Base-by-base conservation (phyloP, 805 yeast species). In the Saccharomycopsis schoenii region DNA sequence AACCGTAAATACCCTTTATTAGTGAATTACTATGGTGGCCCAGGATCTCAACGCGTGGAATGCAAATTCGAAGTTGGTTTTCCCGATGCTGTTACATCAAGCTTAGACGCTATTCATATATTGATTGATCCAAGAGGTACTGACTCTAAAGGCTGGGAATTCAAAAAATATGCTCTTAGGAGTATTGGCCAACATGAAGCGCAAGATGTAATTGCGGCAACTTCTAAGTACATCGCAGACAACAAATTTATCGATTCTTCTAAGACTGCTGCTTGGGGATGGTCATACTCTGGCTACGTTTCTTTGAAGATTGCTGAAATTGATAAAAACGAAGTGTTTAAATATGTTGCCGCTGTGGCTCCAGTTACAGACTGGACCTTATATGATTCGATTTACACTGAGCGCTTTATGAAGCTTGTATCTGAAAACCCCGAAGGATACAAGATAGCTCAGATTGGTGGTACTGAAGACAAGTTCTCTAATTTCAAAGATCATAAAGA, bases 221-320 rank as follows among this genome's bases (percentile, higher is more conserved):
- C 83, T 0, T 71, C 80, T 50, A 76, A 74, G 41, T 84, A 83
- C 69, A 78, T 87, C 6, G 72, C 71, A 1, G 70, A 76, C 29
- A 61, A 70, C 34, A 62, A 59, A 0, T 93, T 86, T 68, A 86
- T 94, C 51, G 88, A 92, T 69, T 72, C 76, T 25, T 74, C 79
- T 2, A 80, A 82, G 63, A 84, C 89, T 12, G 96, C 96, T 0
- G 82, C 93, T 60, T 94, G 97, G 93, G 99, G 99, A 9, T 94
- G 99, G 99, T 88, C 96, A 24, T 94, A 93, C 70, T 99, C 99
- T 56, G 99, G 98, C 0, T 94, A 83, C 70, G 80, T 90, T 79
- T 91, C 99, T 0, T 79, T 94, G 67, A 94, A 92, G 73, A 87
- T 96, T 0, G 75, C 94, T 56, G 98, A 94, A 72, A 77, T 78